Evolutionary conservation across 2,329 filamentous ascomycete genomes (phyloP).

Genomic region (Ascosphaera apis): DNA sequence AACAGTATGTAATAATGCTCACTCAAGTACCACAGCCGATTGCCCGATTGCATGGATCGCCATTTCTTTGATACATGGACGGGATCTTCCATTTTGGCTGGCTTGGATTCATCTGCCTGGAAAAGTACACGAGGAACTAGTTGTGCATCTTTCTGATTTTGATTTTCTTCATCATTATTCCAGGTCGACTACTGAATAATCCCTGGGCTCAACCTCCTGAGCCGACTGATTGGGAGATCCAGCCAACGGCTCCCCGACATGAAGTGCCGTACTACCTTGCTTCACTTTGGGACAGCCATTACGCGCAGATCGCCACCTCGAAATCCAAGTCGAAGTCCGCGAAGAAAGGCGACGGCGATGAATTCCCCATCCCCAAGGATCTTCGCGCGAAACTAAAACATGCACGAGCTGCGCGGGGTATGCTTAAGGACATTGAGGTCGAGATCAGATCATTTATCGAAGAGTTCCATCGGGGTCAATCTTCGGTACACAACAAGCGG

Average conservation of each 20-base stretch:
- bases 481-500: conserved; percentile 23
- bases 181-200: conserved; percentile 69
- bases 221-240: conserved; percentile 60
- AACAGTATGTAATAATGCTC: conserved; percentile 41
- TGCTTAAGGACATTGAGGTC: conserved; percentile 66
- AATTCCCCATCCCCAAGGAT: conserved; percentile 46
- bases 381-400: conserved; percentile 62
- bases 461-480: conserved; percentile 32
- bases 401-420: conserved; percentile 48
- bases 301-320: conserved; percentile 15
- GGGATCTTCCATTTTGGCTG: too few species aligned
- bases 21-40: background rate
- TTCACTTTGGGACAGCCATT: conserved; percentile 52
- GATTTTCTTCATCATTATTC: conserved; percentile 1
- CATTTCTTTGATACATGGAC: too few species aligned
- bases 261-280: conserved; percentile 75
- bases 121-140: too few species aligned
- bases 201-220: conserved; percentile 67
- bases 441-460: conserved; percentile 56
- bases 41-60: background rate
- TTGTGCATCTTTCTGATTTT: too few species aligned
- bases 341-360: conserved; percentile 18
- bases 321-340: conserved; percentile 11
- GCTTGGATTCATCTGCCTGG: too few species aligned
- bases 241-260: conserved; percentile 56